phyloP scores from a whole-genome alignment of 1,139 yeast genomes.

The Kodamaea fungicola region DNA sequence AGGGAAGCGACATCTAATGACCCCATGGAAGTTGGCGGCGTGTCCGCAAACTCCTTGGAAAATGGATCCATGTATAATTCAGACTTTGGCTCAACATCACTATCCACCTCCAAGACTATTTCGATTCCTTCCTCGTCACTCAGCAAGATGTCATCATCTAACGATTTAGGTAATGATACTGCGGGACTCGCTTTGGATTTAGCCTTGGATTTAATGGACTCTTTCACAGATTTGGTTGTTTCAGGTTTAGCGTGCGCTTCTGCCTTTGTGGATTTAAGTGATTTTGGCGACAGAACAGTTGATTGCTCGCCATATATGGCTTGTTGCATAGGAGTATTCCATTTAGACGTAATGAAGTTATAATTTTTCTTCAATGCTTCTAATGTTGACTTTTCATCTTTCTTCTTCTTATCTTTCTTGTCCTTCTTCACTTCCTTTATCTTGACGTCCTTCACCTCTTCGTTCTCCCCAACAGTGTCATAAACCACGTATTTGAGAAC shows the following conservation, averaged over 20 bases:
- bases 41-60: constrained; percentile 31
- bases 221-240: neutral
- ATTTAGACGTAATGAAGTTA: constrained; percentile 23
- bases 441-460: neutral
- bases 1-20: constrained; percentile 7
- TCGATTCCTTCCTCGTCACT: neutral
- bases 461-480: constrained; percentile 11
- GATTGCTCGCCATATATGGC: constrained; percentile 13
- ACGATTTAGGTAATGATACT: constrained; percentile 5
- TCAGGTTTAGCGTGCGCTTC: neutral
- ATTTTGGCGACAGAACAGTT: neutral
- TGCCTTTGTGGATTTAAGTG: constrained; percentile 3
- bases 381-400: constrained; percentile 1
- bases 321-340: constrained; percentile 35
- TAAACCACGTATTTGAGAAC: constrained; percentile 37
- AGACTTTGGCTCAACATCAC: constrained; percentile 22
- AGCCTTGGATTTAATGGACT: neutral
- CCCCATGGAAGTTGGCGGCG: constrained; percentile 30
- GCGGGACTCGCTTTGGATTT: neutral
- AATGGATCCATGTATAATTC: constrained; percentile 33
- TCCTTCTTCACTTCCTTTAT: constrained; percentile 8
- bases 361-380: constrained; percentile 22
- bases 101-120: constrained; percentile 28
- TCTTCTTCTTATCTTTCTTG: constrained; percentile 2
- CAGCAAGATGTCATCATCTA: constrained; percentile 1